Conservation (phyloP, 768 basidiomycete genomes). For the Mycena albidolilacea region DNA sequence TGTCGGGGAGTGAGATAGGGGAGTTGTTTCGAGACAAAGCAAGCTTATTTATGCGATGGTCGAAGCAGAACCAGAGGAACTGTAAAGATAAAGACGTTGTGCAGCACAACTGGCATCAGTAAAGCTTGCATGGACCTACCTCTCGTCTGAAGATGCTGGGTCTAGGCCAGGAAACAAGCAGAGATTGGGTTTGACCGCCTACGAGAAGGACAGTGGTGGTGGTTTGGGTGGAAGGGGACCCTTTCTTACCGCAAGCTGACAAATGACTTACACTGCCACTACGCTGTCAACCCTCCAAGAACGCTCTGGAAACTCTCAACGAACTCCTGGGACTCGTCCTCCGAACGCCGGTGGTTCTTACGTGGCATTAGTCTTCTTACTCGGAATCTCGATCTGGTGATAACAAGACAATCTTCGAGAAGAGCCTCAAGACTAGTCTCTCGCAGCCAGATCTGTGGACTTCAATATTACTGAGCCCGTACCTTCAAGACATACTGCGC, state of each 20-base stretch:
- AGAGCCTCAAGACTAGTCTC: no score
- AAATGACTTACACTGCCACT: not conserved
- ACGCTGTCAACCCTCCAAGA: no score
- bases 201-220: conserved; percentile 11
- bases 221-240: conserved; percentile 2
- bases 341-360: no score
- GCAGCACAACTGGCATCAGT: conserved; percentile 36
- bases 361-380: no score
- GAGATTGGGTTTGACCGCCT: conserved; percentile 17
- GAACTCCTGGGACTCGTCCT: no score
- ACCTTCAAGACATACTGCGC: no score
- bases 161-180: conserved; percentile 29
- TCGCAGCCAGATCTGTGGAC: no score
- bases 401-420: no score
- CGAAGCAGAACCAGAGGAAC: conserved; percentile 34
- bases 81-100: conserved; percentile 30
- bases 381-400: no score
- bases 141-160: conserved; percentile 40
- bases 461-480: no score
- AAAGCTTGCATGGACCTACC: conserved; percentile 30
- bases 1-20: conserved; percentile 18
- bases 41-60: conserved; percentile 24
- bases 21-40: conserved; percentile 25
- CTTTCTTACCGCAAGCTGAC: not conserved
- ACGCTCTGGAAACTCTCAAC: no score